Conservation (phyloP, 495 filamentous ascomycete species). For the Neurospora sp. region DNA sequence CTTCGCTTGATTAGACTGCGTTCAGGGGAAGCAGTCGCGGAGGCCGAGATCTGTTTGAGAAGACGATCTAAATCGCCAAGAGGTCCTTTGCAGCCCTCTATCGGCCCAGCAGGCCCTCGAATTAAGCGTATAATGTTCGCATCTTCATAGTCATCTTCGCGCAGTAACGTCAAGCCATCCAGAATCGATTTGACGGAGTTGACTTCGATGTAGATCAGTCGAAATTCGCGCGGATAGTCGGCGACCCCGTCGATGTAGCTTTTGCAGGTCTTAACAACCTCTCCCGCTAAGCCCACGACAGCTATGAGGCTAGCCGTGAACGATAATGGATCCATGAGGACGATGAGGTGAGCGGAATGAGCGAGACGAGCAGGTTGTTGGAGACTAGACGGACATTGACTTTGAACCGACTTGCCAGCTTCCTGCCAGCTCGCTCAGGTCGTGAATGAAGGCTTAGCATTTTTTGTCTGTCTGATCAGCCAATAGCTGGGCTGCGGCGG, state of each 20-base stretch:
- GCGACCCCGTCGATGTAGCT: conserved; percentile 2
- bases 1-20: fast-evolving
- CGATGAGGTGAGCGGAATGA: background rate
- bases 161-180: background rate
- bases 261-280: conserved; percentile 4
- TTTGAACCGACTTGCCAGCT: background rate
- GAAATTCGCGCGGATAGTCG: conserved; percentile 4
- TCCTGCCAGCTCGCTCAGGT: background rate
- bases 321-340: background rate
- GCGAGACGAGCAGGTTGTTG: background rate
- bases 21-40: background rate
- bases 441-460: background rate
- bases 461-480: background rate
- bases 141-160: background rate
- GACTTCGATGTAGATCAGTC: conserved; percentile 4
- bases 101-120: background rate
- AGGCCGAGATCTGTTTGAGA: background rate
- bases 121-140: background rate
- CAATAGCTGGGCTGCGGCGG: background rate
- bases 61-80: background rate
- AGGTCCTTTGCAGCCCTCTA: no score
- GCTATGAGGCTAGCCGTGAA: conserved; percentile 5
- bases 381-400: no score
- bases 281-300: background rate
- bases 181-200: background rate